These are phyloP conservation scores for Phytophthora cactorum DNA, from an alignment of 352 stramenopile genomes.

Conservation along the genomic window DNA sequence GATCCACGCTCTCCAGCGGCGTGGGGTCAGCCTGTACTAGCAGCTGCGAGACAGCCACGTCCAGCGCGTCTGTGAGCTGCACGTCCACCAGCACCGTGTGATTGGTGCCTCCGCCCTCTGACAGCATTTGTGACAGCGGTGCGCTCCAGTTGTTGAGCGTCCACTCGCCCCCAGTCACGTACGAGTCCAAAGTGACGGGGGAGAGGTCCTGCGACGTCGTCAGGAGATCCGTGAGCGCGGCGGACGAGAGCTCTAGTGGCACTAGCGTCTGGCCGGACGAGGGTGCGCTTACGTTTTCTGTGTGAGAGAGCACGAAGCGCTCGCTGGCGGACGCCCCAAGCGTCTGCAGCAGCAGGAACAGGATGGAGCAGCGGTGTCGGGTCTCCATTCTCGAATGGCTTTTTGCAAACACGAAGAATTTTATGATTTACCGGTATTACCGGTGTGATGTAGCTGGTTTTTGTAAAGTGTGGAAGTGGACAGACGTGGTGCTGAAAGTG, in stretches of 20 bases:
- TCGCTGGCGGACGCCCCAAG: slow-evolving; percentile 10
- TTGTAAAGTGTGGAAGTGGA: slow-evolving; percentile 19
- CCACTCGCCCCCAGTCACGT: slow-evolving; percentile 33
- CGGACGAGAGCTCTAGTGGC: slow-evolving; percentile 28
- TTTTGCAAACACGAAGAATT: not conserved
- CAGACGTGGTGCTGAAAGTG: slow-evolving; percentile 13
- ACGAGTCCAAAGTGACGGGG: slow-evolving; percentile 28
- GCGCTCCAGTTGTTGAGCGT: slow-evolving; percentile 39
- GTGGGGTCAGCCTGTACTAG: slow-evolving; percentile 21
- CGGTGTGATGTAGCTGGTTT: slow-evolving; percentile 14
- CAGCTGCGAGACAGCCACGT: slow-evolving; percentile 27
- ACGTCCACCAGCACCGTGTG: slow-evolving; percentile 33
- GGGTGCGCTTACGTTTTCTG: slow-evolving; percentile 11
- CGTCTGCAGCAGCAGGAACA: slow-evolving; percentile 19
- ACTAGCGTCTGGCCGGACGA: slow-evolving; percentile 21
- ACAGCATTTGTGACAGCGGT: slow-evolving; percentile 25
- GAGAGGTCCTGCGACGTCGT: slow-evolving; percentile 14
- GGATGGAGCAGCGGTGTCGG: slow-evolving; percentile 3
- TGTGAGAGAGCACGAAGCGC: slow-evolving; percentile 42
- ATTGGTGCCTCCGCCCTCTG: slow-evolving; percentile 3
- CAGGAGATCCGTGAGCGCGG: slow-evolving; percentile 18
- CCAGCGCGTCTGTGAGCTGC: slow-evolving; percentile 28
- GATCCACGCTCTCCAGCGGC: slow-evolving; percentile 17
- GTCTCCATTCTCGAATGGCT: slow-evolving; percentile 18
- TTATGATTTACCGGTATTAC: slow-evolving; percentile 3